Evolutionary conservation across 495 filamentous ascomycete genomes (phyloP).

Genomic region (Penicillium lagena): DNA sequence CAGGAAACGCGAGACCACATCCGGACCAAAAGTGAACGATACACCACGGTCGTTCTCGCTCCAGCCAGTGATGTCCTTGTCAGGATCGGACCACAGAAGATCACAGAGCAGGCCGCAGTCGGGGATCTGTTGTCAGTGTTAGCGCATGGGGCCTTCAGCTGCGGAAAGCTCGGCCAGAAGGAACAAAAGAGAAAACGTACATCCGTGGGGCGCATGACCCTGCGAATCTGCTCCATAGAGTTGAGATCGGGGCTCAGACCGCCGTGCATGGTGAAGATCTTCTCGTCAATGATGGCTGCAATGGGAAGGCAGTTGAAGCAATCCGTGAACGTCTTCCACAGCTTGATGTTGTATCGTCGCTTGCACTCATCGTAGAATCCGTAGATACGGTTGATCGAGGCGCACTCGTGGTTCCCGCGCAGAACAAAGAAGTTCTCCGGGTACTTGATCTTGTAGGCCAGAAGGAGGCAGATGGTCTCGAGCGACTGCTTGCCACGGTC

Average conservation of each 20-base stretch:
- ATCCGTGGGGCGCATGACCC: constrained; percentile 98
- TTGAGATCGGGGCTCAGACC: constrained; percentile 95
- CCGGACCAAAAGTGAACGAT: constrained; percentile 98
- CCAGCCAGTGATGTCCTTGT: constrained; percentile 99
- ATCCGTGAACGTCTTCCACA: constrained; percentile 99
- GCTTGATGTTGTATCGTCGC: constrained; percentile 98
- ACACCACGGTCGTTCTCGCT: constrained; percentile 98
- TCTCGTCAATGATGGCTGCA: constrained; percentile 99
- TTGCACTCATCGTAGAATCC: constrained; percentile 99
- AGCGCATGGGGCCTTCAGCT: constrained; percentile 43
- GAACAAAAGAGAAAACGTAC: constrained; percentile 49
- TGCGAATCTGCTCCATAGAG: constrained; percentile 99
- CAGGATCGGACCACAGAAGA: constrained; percentile 96
- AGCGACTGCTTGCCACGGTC: constrained; percentile 99
- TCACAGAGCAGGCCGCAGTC: constrained; percentile 97
- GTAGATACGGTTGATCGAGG: constrained; percentile 99
- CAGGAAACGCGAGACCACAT: constrained; percentile 95
- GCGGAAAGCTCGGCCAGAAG: constrained; percentile 20
- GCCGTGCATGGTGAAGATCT: constrained; percentile 99
- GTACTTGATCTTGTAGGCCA: constrained; percentile 99
- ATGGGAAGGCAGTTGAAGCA: constrained; percentile 99
- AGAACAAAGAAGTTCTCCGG: constrained; percentile 99
- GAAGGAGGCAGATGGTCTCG: constrained; percentile 95
- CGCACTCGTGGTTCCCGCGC: constrained; percentile 97
- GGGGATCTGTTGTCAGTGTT: constrained; percentile 68